Evolutionary conservation across 805 yeast species (phyloP), one percentile per base, ranked within the genome.

Genomic region (Candida peoriensis): DNA sequence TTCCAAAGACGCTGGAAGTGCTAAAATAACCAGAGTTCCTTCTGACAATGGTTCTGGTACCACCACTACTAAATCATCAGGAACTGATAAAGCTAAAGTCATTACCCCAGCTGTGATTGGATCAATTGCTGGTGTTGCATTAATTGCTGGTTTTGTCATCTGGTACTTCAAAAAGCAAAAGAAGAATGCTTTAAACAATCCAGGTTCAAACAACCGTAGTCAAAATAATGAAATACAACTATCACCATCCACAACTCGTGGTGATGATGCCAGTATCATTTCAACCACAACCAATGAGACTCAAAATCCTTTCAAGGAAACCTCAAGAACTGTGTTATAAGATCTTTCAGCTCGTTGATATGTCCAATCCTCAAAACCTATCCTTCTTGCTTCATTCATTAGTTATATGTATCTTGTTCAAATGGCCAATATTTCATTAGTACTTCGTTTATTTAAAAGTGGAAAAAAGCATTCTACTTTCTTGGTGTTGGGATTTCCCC

Each of bases 21-120:
- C 50, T 2, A 38, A 38, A 15, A 65, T 66, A 33, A 34, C 42
- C 6, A 57, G 65, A 46, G 55, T 64, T 6, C 72, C 71, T 20
- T 62, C 70, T 1, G 73, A 68, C 30, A 64, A 62, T 34, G 60
- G 32, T 22, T 13, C 41, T 16, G 33, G 44, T 18, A 9, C 52
- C 2, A 38, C 52, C 2, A 30, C 47, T n/a, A 33, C 47, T 8
- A 37, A 45, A 6, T 40, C 45, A 3, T 20, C 30, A 4, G 25
- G 20, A 14, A 31, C 27, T 12, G 42, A 29, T 20, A 55, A 58
- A 1, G 57, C 55, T 13, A 56, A 54, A 34, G 50, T 46, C 3
- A 61, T 66, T 28, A 69, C 60, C 11, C 70, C 71, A 33, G 68
- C 70, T 11, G 70, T 66, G 11, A 58, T 66, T 16, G 66, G 65